Evolutionary conservation across 2,329 filamentous ascomycete species (phyloP).

Genomic region (Berkeleyomyces rouxiae): DNA sequence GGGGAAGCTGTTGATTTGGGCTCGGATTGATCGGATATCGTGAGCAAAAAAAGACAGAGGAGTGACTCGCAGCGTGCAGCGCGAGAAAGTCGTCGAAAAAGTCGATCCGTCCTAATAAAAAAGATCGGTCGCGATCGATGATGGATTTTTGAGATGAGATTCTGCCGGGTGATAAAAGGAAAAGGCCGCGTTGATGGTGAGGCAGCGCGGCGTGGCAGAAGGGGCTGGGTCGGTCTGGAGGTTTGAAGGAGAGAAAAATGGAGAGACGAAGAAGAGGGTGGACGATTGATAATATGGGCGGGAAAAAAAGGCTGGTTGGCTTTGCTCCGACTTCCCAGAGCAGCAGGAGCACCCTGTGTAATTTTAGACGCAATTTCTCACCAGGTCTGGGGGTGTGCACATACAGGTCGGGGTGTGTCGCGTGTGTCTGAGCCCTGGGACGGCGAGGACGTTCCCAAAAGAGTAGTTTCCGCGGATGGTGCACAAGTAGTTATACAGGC

Average conservation of each 20-base stretch:
- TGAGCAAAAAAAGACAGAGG: not conserved
- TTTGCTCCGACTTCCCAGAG: not conserved
- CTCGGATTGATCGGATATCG: not conserved
- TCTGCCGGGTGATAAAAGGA: constrained; percentile 11
- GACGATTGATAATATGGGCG: constrained; percentile 14
- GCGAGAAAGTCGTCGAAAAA: constrained; percentile 2
- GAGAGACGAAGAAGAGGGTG: constrained; percentile 14
- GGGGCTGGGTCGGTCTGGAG: constrained; percentile 3
- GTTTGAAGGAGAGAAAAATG: constrained; percentile 12
- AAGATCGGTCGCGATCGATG: constrained; percentile 11
- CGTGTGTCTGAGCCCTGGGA: not conserved
- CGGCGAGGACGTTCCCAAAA: not conserved
- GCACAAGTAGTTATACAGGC: no score
- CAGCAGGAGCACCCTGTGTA: constrained; percentile 1
- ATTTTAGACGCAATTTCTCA: constrained; percentile 5
- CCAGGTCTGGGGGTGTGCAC: not conserved
- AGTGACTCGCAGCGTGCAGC: not conserved
- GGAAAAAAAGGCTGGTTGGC: constrained; percentile 7
- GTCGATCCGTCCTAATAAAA: constrained; percentile 10
- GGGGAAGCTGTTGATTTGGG: not conserved
- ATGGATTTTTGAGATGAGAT: not conserved
- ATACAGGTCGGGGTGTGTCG: not conserved
- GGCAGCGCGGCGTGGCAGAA: constrained; percentile 4
- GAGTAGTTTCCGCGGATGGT: not conserved
- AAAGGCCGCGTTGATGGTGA: not conserved